Conservation (phyloP, 495 filamentous ascomycete genomes). For the Talaromyces wortmannii region DNA sequence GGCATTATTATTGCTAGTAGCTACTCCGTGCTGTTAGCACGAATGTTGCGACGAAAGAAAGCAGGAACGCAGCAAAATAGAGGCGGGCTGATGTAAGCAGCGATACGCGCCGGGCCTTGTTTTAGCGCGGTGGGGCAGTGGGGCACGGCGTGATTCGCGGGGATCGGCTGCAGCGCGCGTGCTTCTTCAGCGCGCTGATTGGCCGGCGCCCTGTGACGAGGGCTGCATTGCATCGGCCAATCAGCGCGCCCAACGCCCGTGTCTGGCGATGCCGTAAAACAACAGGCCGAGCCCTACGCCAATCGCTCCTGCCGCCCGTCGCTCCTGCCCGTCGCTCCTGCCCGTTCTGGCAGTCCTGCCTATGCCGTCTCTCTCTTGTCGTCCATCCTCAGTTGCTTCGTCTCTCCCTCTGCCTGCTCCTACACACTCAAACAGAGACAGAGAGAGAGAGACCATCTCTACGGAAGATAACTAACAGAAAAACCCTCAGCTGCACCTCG, state of each 20-base stretch:
- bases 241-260: background rate
- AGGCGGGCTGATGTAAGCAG: background rate
- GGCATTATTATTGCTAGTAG: no score
- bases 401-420: background rate
- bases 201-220: background rate
- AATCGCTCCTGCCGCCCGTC: background rate
- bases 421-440: background rate
- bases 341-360: background rate
- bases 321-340: background rate
- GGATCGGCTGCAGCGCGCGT: background rate
- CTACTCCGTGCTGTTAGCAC: no score
- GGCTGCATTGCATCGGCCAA: slow-evolving; percentile 3
- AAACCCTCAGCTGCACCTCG: no score
- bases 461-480: no score
- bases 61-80: background rate
- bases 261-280: background rate
- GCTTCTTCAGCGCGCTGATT: slow-evolving; percentile 5
- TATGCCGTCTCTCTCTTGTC: background rate
- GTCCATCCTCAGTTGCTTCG: background rate
- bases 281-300: background rate
- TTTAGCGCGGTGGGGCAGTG: slow-evolving; percentile 3
- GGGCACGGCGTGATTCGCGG: background rate
- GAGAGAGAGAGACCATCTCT: background rate
- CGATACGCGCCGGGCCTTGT: slow-evolving; percentile 6
- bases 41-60: no score